Evolutionary conservation across 495 filamentous ascomycete genomes (phyloP), one percentile per base, ranked within the genome.

Genomic region (Talaromyces borbonicus): DNA sequence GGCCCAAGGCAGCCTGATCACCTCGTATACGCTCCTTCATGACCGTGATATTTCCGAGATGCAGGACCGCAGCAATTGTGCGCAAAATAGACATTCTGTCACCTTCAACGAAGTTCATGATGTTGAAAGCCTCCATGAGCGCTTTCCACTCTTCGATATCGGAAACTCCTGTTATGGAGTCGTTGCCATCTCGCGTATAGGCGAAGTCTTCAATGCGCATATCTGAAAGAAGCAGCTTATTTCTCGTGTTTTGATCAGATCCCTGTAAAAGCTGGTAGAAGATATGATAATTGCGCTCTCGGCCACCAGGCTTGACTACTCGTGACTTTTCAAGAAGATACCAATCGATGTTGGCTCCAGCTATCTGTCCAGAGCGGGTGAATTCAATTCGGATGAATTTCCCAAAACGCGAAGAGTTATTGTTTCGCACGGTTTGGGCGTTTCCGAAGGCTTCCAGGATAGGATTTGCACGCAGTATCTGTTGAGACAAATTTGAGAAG

Each of bases 341-440:
- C 93, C 93, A 99, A 60, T 99, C 89, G 37, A 99, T 95, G 66
- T 83, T 96, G 20, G 93, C 93, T 11, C 93, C 93, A 25, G 84
- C 88, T 49, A 99, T 97, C 27, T 93, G 86, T 9, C 93, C 93
- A 29, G 81, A 78, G 25, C 87, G 77, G 9, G 82, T 88, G 59
- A 99, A 96, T 57, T 96, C 87, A 55, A 99, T 97, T 30, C 93
- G 75, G 60, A 99, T 99, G 60, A 99, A 99, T 65, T 99, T 99
- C 50, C 93, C 93, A 61, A 99, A 99, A 45, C 93, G 79, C 7
- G 93, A 99, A 2, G 93, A 97, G 62, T 99, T 99, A 69, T 99
- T 90, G 56, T 99, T 99, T 37, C 93, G 73, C 19, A 97, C 87
- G 1, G 93, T 99, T 59, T 99, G 93, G 4, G 93, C 92, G 53